Base-by-base conservation (phyloP, 2,329 filamentous ascomycete genomes). In the Fusarium sarcochroum region DNA sequence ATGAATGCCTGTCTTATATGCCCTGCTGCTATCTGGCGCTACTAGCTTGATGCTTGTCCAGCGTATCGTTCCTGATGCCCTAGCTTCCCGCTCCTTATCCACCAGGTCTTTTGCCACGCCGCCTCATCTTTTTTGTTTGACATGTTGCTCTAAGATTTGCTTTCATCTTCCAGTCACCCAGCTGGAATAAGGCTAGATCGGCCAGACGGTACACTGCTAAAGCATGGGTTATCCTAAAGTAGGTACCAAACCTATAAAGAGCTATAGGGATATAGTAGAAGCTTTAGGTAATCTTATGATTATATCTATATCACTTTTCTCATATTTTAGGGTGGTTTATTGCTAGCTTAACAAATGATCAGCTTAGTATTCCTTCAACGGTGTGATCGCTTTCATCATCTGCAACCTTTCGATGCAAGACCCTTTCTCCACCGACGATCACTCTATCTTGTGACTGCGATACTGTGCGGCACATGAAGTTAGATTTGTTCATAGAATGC, bases 361-460 rank as follows among this genome's bases (percentile, higher is more conserved):
- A 30, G 27, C 27, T 30, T 30, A 30, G 27, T 30, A 30, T 30
- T 30, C 27, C 25, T 25, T 8, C 25, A 27, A 30, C 27, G 9
- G 2, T 13, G 10, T 11, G 9, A 11, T 53, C 37, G 15, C 27
- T 27, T 20, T 32, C 21, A 37, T 42, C 40, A 23, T n/a, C 15
- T 50, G 34, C 27, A 40, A 49, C 58, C 25, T 49, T 44, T 49
- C 30, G 44, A 46, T 25, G 27, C 20, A 48, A 42, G 57, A 47
- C 66, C 63, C 50, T 51, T 63, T 45, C 45, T 52, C 59, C 66
- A 72, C 63, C 56, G 70, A 54, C 56, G 68, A 73, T 73, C 70
- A 49, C 42, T 53, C 20, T 35, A 17, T 54, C 65, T 53, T 52
- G 51, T 67, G 54, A 49, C 48, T 23, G 34, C 44, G 38, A 37